phyloP scores from a whole-genome alignment of 169 alveolate species.

The Sarcocystis neurona region DNA sequence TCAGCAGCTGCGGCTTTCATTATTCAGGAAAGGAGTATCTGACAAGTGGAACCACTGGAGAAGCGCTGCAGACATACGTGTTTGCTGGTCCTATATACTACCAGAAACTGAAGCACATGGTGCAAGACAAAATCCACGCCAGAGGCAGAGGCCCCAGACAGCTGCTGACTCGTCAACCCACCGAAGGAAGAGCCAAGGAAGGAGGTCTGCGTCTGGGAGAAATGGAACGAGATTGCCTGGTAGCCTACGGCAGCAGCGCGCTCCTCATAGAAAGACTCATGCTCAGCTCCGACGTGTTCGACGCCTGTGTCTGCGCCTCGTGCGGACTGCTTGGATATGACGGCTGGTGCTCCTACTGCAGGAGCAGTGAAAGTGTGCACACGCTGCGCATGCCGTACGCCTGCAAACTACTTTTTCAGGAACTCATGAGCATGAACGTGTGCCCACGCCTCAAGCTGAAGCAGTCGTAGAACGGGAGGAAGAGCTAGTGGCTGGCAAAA shows the following conservation, averaged over 20 bases:
- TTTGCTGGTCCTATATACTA: slow-evolving; percentile 99
- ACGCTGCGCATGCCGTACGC: slow-evolving; percentile 92
- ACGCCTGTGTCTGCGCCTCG: slow-evolving; percentile 93
- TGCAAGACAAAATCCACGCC: slow-evolving; percentile 91
- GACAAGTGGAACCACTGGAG: slow-evolving; percentile 99
- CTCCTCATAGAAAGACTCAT: slow-evolving; percentile 96
- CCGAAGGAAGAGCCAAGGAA: slow-evolving; percentile 99
- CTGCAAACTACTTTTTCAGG: slow-evolving; percentile 86
- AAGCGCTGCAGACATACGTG: slow-evolving; percentile 94
- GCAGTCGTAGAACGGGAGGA: slow-evolving; percentile 20
- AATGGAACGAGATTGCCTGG: slow-evolving; percentile 99
- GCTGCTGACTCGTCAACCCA: slow-evolving; percentile 98
- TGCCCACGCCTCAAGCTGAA: slow-evolving; percentile 73
- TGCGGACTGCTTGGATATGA: slow-evolving; percentile 96
- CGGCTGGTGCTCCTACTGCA: slow-evolving; percentile 93
- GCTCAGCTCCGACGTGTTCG: slow-evolving; percentile 95
- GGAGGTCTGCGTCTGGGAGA: slow-evolving; percentile 99
- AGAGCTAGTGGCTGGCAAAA: too few relatives aligned
- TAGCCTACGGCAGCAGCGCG: slow-evolving; percentile 96
- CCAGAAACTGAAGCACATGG: slow-evolving; percentile 99
- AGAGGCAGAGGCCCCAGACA: slow-evolving; percentile 99
- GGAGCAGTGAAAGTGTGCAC: slow-evolving; percentile 77
- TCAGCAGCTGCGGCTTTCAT: slow-evolving; percentile 94
- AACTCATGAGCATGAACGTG: slow-evolving; percentile 82
- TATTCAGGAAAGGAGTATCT: slow-evolving; percentile 94